A percentile compares a stretch with the other conserved stretches of the same genome.
Evolutionary conservation across 73 alveolate genomes (phyloP).

Genomic region (Paramecium sonneborni): DNA sequence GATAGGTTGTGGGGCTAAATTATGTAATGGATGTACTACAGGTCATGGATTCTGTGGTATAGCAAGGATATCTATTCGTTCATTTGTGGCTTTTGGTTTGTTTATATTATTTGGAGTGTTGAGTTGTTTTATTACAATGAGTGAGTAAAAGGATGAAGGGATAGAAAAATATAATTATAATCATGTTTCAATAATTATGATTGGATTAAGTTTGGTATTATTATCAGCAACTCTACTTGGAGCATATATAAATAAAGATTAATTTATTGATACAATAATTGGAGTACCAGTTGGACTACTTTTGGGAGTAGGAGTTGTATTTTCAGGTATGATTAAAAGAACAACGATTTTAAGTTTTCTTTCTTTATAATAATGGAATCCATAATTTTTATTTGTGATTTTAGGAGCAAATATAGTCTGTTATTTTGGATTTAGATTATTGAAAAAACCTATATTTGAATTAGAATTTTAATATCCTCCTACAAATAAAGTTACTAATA

Average conservation of each 20-base stretch:
- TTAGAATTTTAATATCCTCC: slow-evolving; percentile 77
- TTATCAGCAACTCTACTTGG: not conserved
- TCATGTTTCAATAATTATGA: not conserved
- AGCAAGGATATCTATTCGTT: slow-evolving; percentile 87
- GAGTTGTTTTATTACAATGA: not conserved
- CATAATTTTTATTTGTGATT: slow-evolving; percentile 88
- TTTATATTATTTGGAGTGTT: slow-evolving; percentile 75
- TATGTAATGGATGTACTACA: slow-evolving; percentile 97
- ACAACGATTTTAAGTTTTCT: slow-evolving; percentile 85
- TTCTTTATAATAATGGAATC: slow-evolving; percentile 90
- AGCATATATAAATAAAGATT: not conserved
- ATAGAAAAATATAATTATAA: not conserved
- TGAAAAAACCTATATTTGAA: slow-evolving; percentile 67
- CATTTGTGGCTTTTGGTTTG: slow-evolving; percentile 77
- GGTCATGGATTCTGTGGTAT: slow-evolving; percentile 98
- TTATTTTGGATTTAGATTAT: slow-evolving; percentile 78
- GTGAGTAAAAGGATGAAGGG: not conserved
- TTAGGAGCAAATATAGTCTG: slow-evolving; percentile 85
- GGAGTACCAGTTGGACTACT: slow-evolving; percentile 44
- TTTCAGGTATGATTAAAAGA: slow-evolving; percentile 93
- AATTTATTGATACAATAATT: not conserved
- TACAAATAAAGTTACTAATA: slow-evolving; percentile 73
- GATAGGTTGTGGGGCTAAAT: slow-evolving; percentile 93
- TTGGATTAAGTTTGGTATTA: slow-evolving; percentile 31
- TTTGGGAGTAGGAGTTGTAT: slow-evolving; percentile 87